Percentiles rank a stretch among this genome's conserved stretches.
Conservation (phyloP, 164 flowering plant genomes). For the Magnolia officinalis region DNA sequence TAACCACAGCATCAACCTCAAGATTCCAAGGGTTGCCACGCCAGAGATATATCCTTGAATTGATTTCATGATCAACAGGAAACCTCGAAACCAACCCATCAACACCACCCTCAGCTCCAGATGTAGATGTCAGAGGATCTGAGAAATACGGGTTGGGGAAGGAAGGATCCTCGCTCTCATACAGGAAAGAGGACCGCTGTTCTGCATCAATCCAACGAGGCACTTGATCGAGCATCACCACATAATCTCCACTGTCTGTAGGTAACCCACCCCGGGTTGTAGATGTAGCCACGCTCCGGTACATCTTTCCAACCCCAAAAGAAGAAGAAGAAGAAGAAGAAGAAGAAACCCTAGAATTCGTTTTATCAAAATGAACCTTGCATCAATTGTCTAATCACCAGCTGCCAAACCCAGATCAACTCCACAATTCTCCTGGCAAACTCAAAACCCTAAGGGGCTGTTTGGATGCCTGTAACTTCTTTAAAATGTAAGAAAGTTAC, state of each 20-base stretch:
- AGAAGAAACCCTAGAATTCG: not conserved
- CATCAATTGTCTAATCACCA: too few relatives aligned
- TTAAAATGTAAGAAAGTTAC: too few relatives aligned
- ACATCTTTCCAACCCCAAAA: constrained; percentile 30
- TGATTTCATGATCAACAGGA: constrained; percentile 86
- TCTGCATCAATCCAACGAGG: constrained; percentile 94
- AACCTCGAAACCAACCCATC: constrained; percentile 67
- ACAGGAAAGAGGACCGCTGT: constrained; percentile 40
- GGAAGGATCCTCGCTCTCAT: constrained; percentile 56
- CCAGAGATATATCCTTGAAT: constrained; percentile 91
- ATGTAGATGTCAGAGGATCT: constrained; percentile 64
- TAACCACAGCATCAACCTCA: constrained; percentile 98
- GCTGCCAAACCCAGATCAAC: too few relatives aligned
- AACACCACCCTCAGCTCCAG: constrained; percentile 46
- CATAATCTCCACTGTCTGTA: constrained; percentile 61
- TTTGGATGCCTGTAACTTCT: too few relatives aligned
- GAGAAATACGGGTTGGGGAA: constrained; percentile 46
- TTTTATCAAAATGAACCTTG: too few relatives aligned
- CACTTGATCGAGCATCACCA: constrained; percentile 81
- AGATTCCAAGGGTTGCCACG: constrained; percentile 97
- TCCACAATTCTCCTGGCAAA: too few relatives aligned
- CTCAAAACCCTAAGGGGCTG: too few relatives aligned
- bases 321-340: not conserved
- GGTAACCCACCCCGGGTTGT: constrained; percentile 59
- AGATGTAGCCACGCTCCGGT: constrained; percentile 53